Evolutionary conservation across 148 eudicot genomes (phyloP).

Genomic region (Vaccinium vitisidaea): DNA sequence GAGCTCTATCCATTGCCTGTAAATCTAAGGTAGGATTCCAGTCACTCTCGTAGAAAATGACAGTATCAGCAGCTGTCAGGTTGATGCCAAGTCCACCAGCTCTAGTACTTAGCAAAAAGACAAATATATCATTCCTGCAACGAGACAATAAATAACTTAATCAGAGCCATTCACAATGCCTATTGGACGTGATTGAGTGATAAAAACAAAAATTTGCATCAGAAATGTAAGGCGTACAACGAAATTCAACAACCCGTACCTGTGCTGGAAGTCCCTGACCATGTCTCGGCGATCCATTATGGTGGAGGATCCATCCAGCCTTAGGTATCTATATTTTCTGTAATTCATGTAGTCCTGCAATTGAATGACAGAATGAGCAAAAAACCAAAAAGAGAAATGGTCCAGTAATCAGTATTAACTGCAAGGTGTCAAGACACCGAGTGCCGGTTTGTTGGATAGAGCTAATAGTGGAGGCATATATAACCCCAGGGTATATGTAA

Average conservation of each 20-base stretch:
- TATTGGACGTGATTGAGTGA: neutral
- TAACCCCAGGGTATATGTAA: neutral
- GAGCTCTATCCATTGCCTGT: conserved; percentile 99
- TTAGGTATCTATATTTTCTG: conserved; percentile 80
- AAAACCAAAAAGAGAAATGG: conserved; percentile 6
- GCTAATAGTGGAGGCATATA: neutral
- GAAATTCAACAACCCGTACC: conserved; percentile 38
- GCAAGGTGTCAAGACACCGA: neutral
- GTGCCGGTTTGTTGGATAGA: neutral
- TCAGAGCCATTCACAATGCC: conserved; percentile 10
- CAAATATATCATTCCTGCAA: conserved; percentile 92
- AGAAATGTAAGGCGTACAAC: neutral
- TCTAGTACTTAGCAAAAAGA: conserved; percentile 94
- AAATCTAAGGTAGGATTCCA: conserved; percentile 99
- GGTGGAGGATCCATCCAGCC: conserved; percentile 98
- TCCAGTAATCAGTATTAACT: neutral
- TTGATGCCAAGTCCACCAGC: conserved; percentile 98
- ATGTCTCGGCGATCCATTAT: conserved; percentile 97
- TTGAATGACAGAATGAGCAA: conserved; percentile 18
- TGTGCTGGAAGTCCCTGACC: conserved; percentile 93
- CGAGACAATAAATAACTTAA: conserved; percentile 18
- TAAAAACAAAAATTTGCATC: neutral
- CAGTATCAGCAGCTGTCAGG: conserved; percentile 97
- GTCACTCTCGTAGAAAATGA: conserved; percentile 97
- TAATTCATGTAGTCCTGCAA: conserved; percentile 97